Evolutionary conservation across 2,329 filamentous ascomycete species (phyloP).

Genomic region (Dothidotthia symphoricarpi): DNA sequence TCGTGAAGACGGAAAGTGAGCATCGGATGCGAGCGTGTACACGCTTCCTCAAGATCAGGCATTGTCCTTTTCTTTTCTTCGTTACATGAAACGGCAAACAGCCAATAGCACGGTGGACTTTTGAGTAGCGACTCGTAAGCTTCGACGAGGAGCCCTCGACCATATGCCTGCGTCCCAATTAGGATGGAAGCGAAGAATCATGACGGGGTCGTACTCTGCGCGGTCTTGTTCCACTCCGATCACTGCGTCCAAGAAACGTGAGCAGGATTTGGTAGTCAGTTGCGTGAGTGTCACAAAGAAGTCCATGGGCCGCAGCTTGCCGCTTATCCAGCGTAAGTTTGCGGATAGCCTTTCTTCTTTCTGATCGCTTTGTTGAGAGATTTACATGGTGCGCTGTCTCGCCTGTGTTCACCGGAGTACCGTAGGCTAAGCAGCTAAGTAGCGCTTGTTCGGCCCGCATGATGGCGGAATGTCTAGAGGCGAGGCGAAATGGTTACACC

Average conservation of each 20-base stretch:
- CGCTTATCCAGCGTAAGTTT: not conserved
- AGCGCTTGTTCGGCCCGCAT: conserved; percentile 22
- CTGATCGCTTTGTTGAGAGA: conserved; percentile 7
- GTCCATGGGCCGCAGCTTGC: no score
- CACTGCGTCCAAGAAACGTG: not conserved
- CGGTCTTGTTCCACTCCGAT: no score
- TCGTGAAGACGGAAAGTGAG: conserved; percentile 12
- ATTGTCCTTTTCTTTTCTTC: conserved; percentile 4
- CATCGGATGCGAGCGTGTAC: conserved; percentile 11
- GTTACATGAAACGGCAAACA: conserved; percentile 1
- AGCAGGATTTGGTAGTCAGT: not conserved
- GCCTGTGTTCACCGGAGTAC: conserved; percentile 32
- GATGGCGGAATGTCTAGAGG: conserved; percentile 20
- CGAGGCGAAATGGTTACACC: conserved; percentile 31
- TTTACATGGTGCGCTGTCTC: conserved; percentile 12
- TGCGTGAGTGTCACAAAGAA: not conserved
- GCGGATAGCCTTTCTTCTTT: conserved; percentile 5
- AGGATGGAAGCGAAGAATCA: not conserved
- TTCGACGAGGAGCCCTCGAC: not conserved
- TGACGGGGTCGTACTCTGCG: no score
- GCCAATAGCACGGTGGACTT: not conserved
- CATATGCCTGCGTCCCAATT: conserved; percentile 3
- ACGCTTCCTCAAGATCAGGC: conserved; percentile 3
- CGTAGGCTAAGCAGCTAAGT: conserved; percentile 4
- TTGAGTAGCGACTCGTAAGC: not conserved